A percentile compares a stretch with the other conserved stretches of the same genome.
phyloP scores from a whole-genome alignment of 1,284 basidiomycete species.

The Ustilago vetiveriae region DNA sequence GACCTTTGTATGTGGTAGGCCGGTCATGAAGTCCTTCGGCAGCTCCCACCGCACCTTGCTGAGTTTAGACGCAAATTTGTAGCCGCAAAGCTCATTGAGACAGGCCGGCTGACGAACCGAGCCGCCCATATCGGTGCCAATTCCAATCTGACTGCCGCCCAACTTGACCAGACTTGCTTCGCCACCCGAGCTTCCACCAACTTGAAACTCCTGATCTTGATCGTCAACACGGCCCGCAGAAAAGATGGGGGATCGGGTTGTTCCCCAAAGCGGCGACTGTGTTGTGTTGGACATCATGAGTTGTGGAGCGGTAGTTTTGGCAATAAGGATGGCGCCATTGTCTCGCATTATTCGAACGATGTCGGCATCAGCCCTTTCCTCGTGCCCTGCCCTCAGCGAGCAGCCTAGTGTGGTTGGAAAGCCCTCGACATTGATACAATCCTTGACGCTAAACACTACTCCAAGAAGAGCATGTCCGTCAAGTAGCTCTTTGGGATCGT shows the following conservation, averaged over 20 bases:
- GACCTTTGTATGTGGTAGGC: slow-evolving; percentile 29
- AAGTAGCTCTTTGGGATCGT: neutral
- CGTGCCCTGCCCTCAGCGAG: slow-evolving; percentile 18
- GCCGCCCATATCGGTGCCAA: slow-evolving; percentile 58
- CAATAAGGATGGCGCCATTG: slow-evolving; percentile 46
- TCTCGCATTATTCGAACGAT: slow-evolving; percentile 11
- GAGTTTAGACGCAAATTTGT: slow-evolving; percentile 17
- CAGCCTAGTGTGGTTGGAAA: slow-evolving; percentile 40
- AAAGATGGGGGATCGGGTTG: slow-evolving; percentile 5
- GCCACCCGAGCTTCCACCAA: slow-evolving; percentile 54
- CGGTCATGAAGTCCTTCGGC: slow-evolving; percentile 33
- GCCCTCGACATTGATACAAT: slow-evolving; percentile 46
- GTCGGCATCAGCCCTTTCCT: neutral
- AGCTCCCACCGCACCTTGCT: slow-evolving; percentile 18
- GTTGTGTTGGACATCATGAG: slow-evolving; percentile 48
- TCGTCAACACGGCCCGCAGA: neutral
- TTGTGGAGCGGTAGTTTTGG: slow-evolving; percentile 53
- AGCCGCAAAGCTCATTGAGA: slow-evolving; percentile 29
- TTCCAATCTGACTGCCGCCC: slow-evolving; percentile 40
- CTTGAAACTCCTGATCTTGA: slow-evolving; percentile 29
- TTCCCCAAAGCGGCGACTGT: slow-evolving; percentile 36
- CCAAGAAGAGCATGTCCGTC: slow-evolving; percentile 21
- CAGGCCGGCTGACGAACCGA: slow-evolving; percentile 50
- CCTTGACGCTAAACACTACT: slow-evolving; percentile 52
- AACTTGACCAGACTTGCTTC: slow-evolving; percentile 44